A percentile compares a stretch with the other conserved stretches of the same genome.
Conservation (phyloP, 495 filamentous ascomycete species). For the Aspergillus ostianus region DNA sequence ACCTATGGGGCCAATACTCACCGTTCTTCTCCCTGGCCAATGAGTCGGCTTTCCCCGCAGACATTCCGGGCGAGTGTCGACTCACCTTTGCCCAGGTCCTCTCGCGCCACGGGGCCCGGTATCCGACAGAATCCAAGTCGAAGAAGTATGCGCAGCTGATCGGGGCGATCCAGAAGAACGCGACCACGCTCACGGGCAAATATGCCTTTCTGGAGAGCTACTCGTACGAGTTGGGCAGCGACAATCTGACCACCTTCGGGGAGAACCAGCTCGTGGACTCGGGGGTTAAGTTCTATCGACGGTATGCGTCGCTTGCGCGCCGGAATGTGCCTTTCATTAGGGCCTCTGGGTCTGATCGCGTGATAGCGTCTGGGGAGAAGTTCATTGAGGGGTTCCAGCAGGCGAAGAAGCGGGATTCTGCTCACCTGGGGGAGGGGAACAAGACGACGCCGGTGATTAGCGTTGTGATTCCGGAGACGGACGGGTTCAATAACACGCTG, state of each 20-base stretch:
- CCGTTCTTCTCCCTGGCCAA: slow-evolving; percentile 67
- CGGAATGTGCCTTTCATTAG: slow-evolving; percentile 66
- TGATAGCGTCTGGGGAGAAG: slow-evolving; percentile 68
- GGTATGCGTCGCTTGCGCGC: slow-evolving; percentile 59
- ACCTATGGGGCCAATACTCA: slow-evolving; percentile 83
- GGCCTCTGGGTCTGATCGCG: slow-evolving; percentile 65
- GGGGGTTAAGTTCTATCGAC: slow-evolving; percentile 68
- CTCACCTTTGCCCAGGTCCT: slow-evolving; percentile 77
- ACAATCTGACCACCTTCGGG: slow-evolving; percentile 72
- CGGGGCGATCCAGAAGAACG: slow-evolving; percentile 56
- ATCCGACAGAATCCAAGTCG: slow-evolving; percentile 67
- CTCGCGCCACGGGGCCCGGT: slow-evolving; percentile 80
- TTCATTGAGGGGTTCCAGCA: slow-evolving; percentile 70
- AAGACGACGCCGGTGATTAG: slow-evolving; percentile 53
- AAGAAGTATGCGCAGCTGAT: slow-evolving; percentile 55
- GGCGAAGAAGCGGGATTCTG: slow-evolving; percentile 50
- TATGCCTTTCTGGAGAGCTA: slow-evolving; percentile 67
- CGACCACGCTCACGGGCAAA: slow-evolving; percentile 52
- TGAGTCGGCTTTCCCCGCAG: slow-evolving; percentile 55
- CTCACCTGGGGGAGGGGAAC: slow-evolving; percentile 19
- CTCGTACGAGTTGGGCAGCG: slow-evolving; percentile 68
- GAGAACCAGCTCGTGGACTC: slow-evolving; percentile 72
- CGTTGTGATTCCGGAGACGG: slow-evolving; percentile 62
- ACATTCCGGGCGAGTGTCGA: slow-evolving; percentile 60
- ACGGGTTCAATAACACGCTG: slow-evolving; percentile 72